Base-by-base conservation (phyloP, 1,284 basidiomycete genomes). In the Irpex sp. region DNA sequence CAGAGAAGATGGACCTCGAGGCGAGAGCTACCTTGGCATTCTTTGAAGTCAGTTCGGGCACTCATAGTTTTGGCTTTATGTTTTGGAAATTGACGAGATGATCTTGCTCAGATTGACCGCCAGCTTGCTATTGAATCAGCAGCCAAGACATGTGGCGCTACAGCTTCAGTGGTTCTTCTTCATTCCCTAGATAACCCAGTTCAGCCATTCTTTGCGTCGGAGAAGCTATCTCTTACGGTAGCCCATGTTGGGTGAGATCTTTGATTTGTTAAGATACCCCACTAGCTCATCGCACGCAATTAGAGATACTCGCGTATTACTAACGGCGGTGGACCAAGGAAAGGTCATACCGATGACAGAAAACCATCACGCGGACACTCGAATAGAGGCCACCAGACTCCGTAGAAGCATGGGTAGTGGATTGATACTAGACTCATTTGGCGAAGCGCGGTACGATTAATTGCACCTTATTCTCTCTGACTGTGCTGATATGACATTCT, bases 381-480 rank as follows among this genome's bases (percentile, higher is more conserved):
- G 87, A 21, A 82, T 91, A 17, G 97, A 99, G 75, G 87, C 93
- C 9, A 87, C 87, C 51, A 83, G 97, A 36, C 78, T 99, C 58
- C 86, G 96, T 54, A 85, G 91, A 62, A 92, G 96, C 85, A 96
- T 96, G 85, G 94, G 93, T 15, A 91, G 91, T 5, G 89, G 93
- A 1, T 78, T 97, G 34, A 92, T 98, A 56, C 93, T 94, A 4
- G 97, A 99, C 74, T 96, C 93, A 3, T 99, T 96, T 72, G 97
- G 97, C 38, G 97, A 99, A 80, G 88, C 90, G 51, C 82, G 95
- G 89, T 91, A 70, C 67, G 82, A 70, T 7, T 17, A 31, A 38
- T 49, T 55, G 36, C 9, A 26, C 38, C 11, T 15, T 37, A 19
- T 11, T 19, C 0, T 4, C 37, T 38, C n/a, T 17, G 17, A 38